Conservation (phyloP, 768 basidiomycete genomes). For the Naganishia vaughanmartiniae region DNA sequence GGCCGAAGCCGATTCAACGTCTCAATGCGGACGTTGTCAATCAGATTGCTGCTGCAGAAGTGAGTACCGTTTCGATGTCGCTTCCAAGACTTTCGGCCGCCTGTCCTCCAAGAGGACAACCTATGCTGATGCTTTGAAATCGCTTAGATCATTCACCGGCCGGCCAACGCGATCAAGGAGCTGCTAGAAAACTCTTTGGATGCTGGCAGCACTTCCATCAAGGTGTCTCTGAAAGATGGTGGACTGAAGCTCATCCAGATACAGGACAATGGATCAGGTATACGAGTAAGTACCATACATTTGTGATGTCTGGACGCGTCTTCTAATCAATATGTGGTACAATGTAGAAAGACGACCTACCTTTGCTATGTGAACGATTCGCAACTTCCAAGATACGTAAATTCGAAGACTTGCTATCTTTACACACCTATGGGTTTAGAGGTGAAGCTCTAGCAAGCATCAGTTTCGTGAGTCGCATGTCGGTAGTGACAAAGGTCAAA, state of each 20-base stretch:
- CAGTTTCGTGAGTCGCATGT: constrained; percentile 80
- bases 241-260: constrained; percentile 93
- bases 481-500: constrained; percentile 85
- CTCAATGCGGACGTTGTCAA: constrained; percentile 83
- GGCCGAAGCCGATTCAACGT: constrained; percentile 61
- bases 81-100: constrained; percentile 50
- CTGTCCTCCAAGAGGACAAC: background rate
- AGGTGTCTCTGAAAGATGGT: constrained; percentile 87
- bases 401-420: constrained; percentile 77
- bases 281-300: constrained; percentile 67
- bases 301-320: background rate
- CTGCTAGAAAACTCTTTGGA: constrained; percentile 93
- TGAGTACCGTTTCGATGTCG: constrained; percentile 52
- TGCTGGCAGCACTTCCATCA: constrained; percentile 81
- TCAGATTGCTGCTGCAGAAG: constrained; percentile 72
- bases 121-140: constrained; percentile 2
- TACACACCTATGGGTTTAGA: constrained; percentile 91
- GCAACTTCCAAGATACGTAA: constrained; percentile 88
- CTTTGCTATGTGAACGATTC: constrained; percentile 87
- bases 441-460: constrained; percentile 96
- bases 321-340: background rate
- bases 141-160: constrained; percentile 78
- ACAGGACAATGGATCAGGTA: constrained; percentile 94
- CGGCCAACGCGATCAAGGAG: constrained; percentile 93
- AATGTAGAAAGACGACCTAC: constrained; percentile 74